Evolutionary conservation across 345 rosid species (phyloP), one percentile per base, ranked within the genome.

Genomic region (Brassica napus): DNA sequence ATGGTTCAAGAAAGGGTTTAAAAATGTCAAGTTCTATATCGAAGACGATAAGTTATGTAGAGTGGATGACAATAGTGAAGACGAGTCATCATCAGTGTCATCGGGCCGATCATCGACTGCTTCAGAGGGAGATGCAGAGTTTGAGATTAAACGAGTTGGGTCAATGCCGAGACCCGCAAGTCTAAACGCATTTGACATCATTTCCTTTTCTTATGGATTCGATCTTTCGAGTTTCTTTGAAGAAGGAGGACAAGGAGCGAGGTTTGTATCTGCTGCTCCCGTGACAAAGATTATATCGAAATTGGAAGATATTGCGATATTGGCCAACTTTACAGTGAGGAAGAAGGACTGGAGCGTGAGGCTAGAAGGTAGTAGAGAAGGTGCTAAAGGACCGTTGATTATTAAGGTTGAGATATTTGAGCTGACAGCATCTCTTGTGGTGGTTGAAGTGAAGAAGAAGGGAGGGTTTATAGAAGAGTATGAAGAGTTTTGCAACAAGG

Each of bases 391-490:
- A 72, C 90, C 90, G 1, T 78, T 89, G 73, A 82, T 90, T 11
- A 85, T 89, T 70, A 85, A 84, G 2, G 87, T 88, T 3, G 94
- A 89, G 85, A 85, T 89, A 11, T 89, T 88, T 59, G 94, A 88
- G 72, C 69, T 89, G 64, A 91, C 91, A 14, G 82, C 87, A 6
- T 71, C 80, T 18, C 84, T 94, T 84, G 92, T 88, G 57, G 88
- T 93, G 60, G 89, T 93, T 73, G 98, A 94, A 77, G 96, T 94
- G 28, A 92, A 86, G 96, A 94, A 90, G 88, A 92, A 94, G 85
- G 91, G 96, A 72, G 98, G 98, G n/a, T 90, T 89, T 39, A 84
- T 61, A 81, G 89, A 85, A 72, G 98, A 94, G 82, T 94, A 89
- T 26, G 98, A 90, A 32, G 97, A 94, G n/a, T 94, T 94, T 58